Conservation (phyloP, 2,329 filamentous ascomycete genomes). For the Nemania bipapillata region DNA sequence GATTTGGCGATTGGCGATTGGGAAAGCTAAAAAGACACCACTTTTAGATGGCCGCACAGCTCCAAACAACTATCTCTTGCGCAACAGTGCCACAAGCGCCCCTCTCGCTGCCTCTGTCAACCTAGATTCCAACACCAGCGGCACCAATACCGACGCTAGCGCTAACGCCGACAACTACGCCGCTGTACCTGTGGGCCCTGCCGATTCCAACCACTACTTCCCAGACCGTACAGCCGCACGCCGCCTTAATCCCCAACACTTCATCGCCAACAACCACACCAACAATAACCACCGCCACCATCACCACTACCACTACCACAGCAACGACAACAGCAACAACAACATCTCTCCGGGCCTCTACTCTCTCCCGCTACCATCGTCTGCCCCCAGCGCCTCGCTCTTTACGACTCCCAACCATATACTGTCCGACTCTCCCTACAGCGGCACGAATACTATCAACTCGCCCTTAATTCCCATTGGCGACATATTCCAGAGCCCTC, state of each 20-base stretch:
- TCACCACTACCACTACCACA: not conserved
- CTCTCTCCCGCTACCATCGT: constrained; percentile 16
- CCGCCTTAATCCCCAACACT: too few relatives aligned
- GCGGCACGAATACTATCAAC: not conserved
- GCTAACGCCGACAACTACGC: not conserved
- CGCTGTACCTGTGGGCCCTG: not conserved
- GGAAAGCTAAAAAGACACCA: constrained; percentile 27
- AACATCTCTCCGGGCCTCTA: not conserved
- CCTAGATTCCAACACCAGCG: too few relatives aligned
- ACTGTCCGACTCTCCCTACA: constrained; percentile 3
- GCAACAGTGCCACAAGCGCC: not conserved
- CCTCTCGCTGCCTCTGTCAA: not conserved
- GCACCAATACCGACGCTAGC: not conserved
- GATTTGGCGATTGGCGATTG: constrained; percentile 21
- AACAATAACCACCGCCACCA: not conserved
- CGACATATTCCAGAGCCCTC: not conserved
- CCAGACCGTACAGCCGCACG: too few relatives aligned
- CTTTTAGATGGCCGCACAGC: constrained; percentile 29
- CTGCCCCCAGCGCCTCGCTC: constrained; percentile 16
- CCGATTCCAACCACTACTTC: not conserved
- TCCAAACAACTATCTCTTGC: constrained; percentile 7
- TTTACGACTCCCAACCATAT: constrained; percentile 13
- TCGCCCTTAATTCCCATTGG: constrained; percentile 9
- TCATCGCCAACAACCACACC: not conserved
- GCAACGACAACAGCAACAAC: not conserved